Evolutionary conservation across 1,284 basidiomycete species (phyloP), one percentile per base, ranked within the genome.

Genomic region (Takashimella tepidaria): DNA sequence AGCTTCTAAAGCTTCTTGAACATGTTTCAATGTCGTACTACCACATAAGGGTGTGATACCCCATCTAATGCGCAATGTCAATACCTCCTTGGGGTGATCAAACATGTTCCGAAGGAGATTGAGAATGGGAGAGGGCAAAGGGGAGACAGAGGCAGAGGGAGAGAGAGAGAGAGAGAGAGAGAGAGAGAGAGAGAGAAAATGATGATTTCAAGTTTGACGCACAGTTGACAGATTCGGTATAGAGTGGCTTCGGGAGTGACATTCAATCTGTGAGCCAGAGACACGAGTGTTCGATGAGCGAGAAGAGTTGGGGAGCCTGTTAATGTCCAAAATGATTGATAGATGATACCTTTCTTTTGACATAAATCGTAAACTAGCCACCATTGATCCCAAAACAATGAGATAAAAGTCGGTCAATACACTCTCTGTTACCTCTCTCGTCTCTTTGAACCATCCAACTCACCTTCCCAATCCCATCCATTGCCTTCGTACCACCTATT

Each of bases 261-360:
- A 1, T 73, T 69, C 26, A 80, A 73, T 26, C 71, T 73, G 16
- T 75, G 56, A 0, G 84, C 81, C 16, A 88, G 72, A 3, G 71
- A 56, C 3, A 71, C 57, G 3, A 86, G 64, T 1, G 77, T 67
- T 0, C 81, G 78, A 62, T 83, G 78, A 1, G 70, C 56, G 2
- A 88, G 75, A 6, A 89, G 76, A 2, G 68, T 76, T 2, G 86
- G 85, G 1, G 86, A 87, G 10, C 88, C 88, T 0, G 86, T 83
- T 19, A 91, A 75, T 19, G 89, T 90, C 89, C 89, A 90, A 73
- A 91, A 91, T 10, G 87, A 87, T 86, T 89, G 86, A 63, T 89
- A 89, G 67, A 83, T 79, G 20, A 87, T 84, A 6, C 74, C 81
- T 48, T 83, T 76, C 50, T 78, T 69, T 45, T 66, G 62, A 55